Conservation (phyloP, 2,329 filamentous ascomycete species). For the Ceratocystis smalleyi region DNA sequence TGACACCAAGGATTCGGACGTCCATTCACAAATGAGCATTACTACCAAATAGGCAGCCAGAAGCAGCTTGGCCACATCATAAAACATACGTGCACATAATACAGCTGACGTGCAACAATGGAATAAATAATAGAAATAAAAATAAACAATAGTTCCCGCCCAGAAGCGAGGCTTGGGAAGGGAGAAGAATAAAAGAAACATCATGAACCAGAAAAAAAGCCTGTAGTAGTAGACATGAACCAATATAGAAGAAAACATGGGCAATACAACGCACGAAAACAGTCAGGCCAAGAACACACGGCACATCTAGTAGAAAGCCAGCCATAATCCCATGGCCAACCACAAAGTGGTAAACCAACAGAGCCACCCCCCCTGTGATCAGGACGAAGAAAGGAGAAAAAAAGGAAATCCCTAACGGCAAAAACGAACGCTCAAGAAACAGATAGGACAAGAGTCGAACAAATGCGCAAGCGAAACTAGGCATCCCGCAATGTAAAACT, state of each 20-base stretch:
- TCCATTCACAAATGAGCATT: neutral
- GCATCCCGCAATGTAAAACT: neutral
- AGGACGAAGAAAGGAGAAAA: slow-evolving; percentile 18
- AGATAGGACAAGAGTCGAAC: neutral
- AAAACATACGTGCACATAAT: no score
- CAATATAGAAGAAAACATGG: slow-evolving; percentile 12
- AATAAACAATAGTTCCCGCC: neutral
- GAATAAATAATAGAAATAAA: slow-evolving; percentile 1
- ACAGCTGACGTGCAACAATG: neutral
- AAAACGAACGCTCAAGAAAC: neutral
- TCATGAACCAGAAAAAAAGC: slow-evolving; percentile 10
- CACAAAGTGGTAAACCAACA: slow-evolving; percentile 16
- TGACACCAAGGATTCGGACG: neutral
- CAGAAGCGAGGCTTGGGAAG: neutral
- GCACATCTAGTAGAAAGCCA: neutral
- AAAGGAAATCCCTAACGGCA: slow-evolving; percentile 5
- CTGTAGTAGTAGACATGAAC: slow-evolving; percentile 6
- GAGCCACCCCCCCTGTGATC: slow-evolving; percentile 17
- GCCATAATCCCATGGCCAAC: neutral
- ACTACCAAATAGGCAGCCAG: neutral
- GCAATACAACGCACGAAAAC: neutral
- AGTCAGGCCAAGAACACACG: slow-evolving; percentile 9
- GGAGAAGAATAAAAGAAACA: slow-evolving; percentile 8
- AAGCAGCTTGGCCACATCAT: neutral
- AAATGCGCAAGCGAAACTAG: neutral